A percentile compares a stretch with the other conserved stretches of the same genome.
These are phyloP conservation scores for Chalciporus sp. DNA, from an alignment of 1,284 basidiomycete genomes.

Conservation along the genomic window DNA sequence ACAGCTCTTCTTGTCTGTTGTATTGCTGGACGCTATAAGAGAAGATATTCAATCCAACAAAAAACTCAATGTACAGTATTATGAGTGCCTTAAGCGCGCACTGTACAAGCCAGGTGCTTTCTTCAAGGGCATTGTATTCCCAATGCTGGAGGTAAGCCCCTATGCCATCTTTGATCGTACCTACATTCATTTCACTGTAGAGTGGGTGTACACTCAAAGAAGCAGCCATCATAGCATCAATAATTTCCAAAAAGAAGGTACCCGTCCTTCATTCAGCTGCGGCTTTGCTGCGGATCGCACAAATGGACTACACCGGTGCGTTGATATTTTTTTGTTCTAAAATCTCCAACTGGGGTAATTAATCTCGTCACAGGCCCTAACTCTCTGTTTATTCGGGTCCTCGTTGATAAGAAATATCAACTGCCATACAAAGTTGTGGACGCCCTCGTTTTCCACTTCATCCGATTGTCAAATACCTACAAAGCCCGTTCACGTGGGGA, in stretches of 20 bases:
- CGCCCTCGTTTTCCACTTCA: conserved; percentile 96
- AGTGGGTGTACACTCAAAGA: conserved; percentile 89
- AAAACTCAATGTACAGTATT: conserved; percentile 93
- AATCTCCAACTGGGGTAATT: neutral
- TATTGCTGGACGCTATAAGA: conserved; percentile 88
- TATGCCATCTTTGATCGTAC: neutral
- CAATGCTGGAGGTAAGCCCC: conserved; percentile 81
- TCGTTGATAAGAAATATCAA: conserved; percentile 98
- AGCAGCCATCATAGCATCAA: conserved; percentile 92
- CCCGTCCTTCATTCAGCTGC: conserved; percentile 97
- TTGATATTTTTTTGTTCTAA: neutral
- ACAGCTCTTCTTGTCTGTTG: conserved; percentile 92
- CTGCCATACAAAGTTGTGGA: conserved; percentile 99
- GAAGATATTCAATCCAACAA: conserved; percentile 88
- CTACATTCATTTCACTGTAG: conserved; percentile 9
- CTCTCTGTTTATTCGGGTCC: conserved; percentile 94
- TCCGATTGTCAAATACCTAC: conserved; percentile 91
- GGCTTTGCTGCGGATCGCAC: conserved; percentile 89
- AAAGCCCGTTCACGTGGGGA: conserved; percentile 68
- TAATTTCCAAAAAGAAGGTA: conserved; percentile 90
- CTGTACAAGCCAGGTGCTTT: conserved; percentile 98
- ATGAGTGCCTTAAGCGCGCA: conserved; percentile 88
- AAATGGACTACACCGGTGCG: conserved; percentile 94
- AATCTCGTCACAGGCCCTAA: conserved; percentile 68
- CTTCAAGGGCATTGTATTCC: conserved; percentile 98